Base-by-base conservation (phyloP, 129 eudicot genomes). In the Oenanthe sinensis region DNA sequence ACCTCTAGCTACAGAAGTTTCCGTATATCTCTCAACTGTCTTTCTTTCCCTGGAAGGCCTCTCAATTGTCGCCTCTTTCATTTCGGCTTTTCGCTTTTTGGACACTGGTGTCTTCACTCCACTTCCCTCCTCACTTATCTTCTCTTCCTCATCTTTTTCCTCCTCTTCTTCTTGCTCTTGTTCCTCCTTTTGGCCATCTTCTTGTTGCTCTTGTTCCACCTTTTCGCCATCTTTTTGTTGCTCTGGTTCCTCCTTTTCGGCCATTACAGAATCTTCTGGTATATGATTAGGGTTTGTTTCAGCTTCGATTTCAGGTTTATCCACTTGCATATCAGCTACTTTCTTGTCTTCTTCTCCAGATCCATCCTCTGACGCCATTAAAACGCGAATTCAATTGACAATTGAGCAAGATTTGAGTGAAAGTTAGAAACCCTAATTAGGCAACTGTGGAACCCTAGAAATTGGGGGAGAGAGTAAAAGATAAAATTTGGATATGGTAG, bases 1-100 rank as follows among this genome's bases (percentile, higher is more conserved):
- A 13, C 79, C 52, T 75, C 82, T 81, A 3, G 82, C 79, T 54
- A 73, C 70, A 37, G 79, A 75, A 58, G 79, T 54, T 70, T 85
- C 94, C 16, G 88, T 79, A 63, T 87, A 93, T n/a, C 98, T 84
- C 75, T 91, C 97, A 60, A 93, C 98, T 0, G 89, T 84, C 82
- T 93, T 93, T 82, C 98, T 87, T 81, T 91, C 97, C 75, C 98
- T 91, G 10, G 86, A 85, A 11, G 98, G 97, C 84, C 98, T 87
- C 49, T 88, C 96, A 42, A 65, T 86, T 46, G 93, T 89, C 3
- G 89, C 84, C 8, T 54, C 73, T 28, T 81, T 77, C 43, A 81
- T 45, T 42, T 80, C 83, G 17, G 11, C 62, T 74, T 77, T 82
- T n/a, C 14, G 17, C 73, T 77, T 77, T 86, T 80, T 82, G 24